These are phyloP conservation scores for Marsdenia floribunda DNA, from an alignment of 257 asterid genomes.

Conservation along the genomic window DNA sequence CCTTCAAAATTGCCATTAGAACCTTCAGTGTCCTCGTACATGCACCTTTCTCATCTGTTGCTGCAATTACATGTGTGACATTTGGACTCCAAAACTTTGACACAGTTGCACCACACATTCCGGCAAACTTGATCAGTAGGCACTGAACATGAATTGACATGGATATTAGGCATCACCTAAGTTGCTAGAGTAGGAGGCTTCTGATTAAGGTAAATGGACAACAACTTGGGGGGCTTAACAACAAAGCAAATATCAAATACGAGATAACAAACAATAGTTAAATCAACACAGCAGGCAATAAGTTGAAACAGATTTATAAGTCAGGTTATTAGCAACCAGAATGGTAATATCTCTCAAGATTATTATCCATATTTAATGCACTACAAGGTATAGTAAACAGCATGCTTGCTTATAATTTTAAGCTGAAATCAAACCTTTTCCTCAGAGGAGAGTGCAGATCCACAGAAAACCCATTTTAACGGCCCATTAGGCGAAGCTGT, in stretches of 20 bases:
- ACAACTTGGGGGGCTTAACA: background rate
- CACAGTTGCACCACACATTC: conserved; percentile 56
- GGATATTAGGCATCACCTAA: conserved; percentile 16
- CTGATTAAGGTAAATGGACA: background rate
- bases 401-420: background rate
- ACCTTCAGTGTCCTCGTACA: conserved; percentile 77
- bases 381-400: background rate
- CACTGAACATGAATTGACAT: conserved; percentile 35
- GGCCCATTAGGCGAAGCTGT: conserved; percentile 36
- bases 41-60: conserved; percentile 74
- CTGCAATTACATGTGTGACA: conserved; percentile 82
- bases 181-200: background rate
- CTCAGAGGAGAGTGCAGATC: conserved; percentile 74
- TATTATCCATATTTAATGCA: background rate
- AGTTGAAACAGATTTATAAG: background rate
- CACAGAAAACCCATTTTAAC: conserved; percentile 66
- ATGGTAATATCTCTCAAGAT: background rate
- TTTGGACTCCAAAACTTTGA: conserved; percentile 65
- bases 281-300: background rate
- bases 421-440: conserved; percentile 52
- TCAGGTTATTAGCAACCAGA: background rate
- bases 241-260: background rate
- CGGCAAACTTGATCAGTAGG: conserved; percentile 50
- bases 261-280: background rate
- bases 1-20: conserved; percentile 85